Conservation (phyloP, 2,329 filamentous ascomycete species). For the Calonectria naviculata region DNA sequence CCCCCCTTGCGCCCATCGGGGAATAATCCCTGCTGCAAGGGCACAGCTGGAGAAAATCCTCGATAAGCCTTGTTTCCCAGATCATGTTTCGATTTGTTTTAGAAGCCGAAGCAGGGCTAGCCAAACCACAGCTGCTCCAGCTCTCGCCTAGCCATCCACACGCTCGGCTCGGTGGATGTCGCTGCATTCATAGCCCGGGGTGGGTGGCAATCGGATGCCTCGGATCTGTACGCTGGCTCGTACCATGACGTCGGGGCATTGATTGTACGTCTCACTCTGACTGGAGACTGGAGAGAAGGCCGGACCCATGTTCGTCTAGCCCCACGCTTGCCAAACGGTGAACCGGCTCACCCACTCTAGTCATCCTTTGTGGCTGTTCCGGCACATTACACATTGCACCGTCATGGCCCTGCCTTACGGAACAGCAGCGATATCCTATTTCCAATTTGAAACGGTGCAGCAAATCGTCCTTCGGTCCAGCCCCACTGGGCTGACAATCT, state of each 20-base stretch:
- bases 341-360: neutral
- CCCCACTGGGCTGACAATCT: neutral
- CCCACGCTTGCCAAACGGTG: neutral
- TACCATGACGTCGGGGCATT: neutral
- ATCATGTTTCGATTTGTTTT: conserved; percentile 6
- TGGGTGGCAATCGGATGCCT: conserved; percentile 5
- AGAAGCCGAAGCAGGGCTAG: neutral
- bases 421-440: neutral
- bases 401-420: neutral
- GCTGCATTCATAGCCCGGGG: neutral
- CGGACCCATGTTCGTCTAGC: neutral
- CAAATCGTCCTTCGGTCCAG: neutral
- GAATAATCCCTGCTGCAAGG: conserved; percentile 5
- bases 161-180: neutral
- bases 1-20: neutral
- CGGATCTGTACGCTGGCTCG: neutral
- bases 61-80: conserved; percentile 1
- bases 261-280: neutral
- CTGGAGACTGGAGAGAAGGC: neutral
- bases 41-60: neutral
- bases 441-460: neutral
- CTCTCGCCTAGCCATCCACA: neutral
- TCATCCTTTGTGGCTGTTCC: neutral
- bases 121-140: neutral
- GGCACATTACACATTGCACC: neutral